Percentiles rank a stretch among this genome's conserved stretches.
Evolutionary conservation across 495 filamentous ascomycete species (phyloP).

Genomic region (Lepidopterella palustris): DNA sequence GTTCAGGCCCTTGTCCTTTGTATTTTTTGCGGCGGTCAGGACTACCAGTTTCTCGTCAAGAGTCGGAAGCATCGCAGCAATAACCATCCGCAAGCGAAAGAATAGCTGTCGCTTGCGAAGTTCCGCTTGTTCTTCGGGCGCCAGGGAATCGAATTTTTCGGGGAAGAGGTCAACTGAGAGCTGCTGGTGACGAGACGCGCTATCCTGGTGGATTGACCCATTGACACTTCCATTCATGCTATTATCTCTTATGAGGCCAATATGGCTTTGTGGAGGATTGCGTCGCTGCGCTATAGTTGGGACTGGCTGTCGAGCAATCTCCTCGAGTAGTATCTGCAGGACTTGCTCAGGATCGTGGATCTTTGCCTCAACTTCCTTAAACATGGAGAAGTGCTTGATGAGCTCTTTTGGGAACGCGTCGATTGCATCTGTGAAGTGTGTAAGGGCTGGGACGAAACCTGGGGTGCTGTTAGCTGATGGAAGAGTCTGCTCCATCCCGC

Average conservation of each 20-base stretch:
- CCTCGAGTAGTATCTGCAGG: slow-evolving; percentile 62
- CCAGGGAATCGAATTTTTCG: slow-evolving; percentile 19
- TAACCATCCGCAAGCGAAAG: slow-evolving; percentile 34
- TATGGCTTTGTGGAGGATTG: slow-evolving; percentile 14
- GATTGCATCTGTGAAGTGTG: slow-evolving; percentile 88
- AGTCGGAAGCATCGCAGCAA: slow-evolving; percentile 66
- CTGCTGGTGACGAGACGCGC: slow-evolving; percentile 33
- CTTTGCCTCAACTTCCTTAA: slow-evolving; percentile 98
- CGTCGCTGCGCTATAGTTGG: slow-evolving; percentile 42
- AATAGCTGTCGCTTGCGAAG: slow-evolving; percentile 61
- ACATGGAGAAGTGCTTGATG: slow-evolving; percentile 83
- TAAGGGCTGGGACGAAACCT: slow-evolving; percentile 85
- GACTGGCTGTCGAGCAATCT: slow-evolving; percentile 37
- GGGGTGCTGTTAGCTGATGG: slow-evolving; percentile 41
- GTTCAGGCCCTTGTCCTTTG: slow-evolving; percentile 74
- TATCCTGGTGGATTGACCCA: slow-evolving; percentile 25
- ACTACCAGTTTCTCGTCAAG: slow-evolving; percentile 97
- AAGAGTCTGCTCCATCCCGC: slow-evolving; percentile 27
- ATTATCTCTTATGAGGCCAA: slow-evolving; percentile 6
- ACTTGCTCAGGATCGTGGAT: slow-evolving; percentile 66
- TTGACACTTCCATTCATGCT: slow-evolving; percentile 30
- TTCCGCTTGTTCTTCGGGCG: slow-evolving; percentile 38
- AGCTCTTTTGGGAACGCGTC: slow-evolving; percentile 90
- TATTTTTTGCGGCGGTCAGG: slow-evolving; percentile 79
- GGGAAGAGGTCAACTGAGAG: slow-evolving; percentile 41